These are phyloP conservation scores for Spinellus fusiger DNA, from an alignment of 192 early-diverging fungal species.

Conservation along the genomic window DNA sequence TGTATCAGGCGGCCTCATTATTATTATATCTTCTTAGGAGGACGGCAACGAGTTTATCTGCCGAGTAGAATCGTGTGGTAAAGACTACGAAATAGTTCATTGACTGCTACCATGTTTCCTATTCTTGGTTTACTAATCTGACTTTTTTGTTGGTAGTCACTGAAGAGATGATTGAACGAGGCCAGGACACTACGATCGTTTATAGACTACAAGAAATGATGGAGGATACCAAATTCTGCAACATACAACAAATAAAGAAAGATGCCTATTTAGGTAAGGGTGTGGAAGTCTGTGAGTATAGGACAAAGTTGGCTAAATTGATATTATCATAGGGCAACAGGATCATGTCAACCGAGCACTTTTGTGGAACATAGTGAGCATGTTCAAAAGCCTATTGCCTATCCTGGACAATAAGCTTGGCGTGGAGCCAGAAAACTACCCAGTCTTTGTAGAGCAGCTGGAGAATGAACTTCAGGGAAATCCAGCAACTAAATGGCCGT, in stretches of 20 bases:
- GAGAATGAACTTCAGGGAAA: slow-evolving; percentile 8
- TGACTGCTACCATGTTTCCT: neutral
- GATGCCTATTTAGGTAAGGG: slow-evolving; percentile 2
- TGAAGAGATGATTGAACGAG: slow-evolving; percentile 2
- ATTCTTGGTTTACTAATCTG: neutral
- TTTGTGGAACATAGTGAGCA: slow-evolving; percentile 1
- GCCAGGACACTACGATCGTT: slow-evolving; percentile 20
- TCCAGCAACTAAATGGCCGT: slow-evolving; percentile 9
- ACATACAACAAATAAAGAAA: slow-evolving; percentile 2
- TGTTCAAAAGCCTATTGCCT: slow-evolving; percentile 15
- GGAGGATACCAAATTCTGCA: neutral
- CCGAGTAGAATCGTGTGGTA: slow-evolving; percentile 7
- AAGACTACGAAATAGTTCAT: neutral
- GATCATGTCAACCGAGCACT: slow-evolving; percentile 19
- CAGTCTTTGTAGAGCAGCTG: slow-evolving; percentile 8
- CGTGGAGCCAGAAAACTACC: slow-evolving; percentile 10
- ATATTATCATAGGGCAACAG: neutral
- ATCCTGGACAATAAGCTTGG: slow-evolving; percentile 5
- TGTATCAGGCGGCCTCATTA: neutral
- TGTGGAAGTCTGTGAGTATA: neutral
- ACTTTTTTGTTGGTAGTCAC: slow-evolving; percentile 12
- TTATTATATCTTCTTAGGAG: neutral
- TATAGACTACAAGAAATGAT: neutral
- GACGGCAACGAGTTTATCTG: slow-evolving; percentile 9
- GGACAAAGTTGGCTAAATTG: neutral